Evolutionary conservation across 1,139 yeast genomes (phyloP).

Genomic region (Suhomyces yuchorum): DNA sequence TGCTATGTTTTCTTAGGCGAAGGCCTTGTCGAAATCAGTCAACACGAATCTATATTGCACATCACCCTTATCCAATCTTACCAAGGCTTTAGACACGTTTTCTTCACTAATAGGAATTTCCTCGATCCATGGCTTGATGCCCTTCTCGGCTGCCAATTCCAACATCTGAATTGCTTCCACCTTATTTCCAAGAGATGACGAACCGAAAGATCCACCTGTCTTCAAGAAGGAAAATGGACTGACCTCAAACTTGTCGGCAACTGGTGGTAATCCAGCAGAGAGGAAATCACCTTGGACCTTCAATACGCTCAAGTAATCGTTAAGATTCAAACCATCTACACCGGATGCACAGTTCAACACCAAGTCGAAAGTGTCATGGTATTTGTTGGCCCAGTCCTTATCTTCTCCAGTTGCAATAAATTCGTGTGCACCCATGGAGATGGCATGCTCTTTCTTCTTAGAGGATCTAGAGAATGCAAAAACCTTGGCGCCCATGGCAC

Average conservation of each 20-base stretch:
- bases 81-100: constrained; percentile 52
- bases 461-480: constrained; percentile 54
- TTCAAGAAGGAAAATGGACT: constrained; percentile 47
- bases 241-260: constrained; percentile 35
- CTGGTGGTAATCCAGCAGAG: constrained; percentile 30
- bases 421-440: constrained; percentile 53
- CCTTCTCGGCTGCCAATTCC: constrained; percentile 53
- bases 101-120: constrained; percentile 54
- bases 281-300: constrained; percentile 28
- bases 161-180: constrained; percentile 57
- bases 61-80: constrained; percentile 53
- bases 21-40: constrained; percentile 54
- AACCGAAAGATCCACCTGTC: constrained; percentile 46
- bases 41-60: constrained; percentile 67
- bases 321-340: constrained; percentile 27
- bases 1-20: constrained; percentile 14
- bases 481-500: constrained; percentile 60
- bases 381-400: constrained; percentile 36
- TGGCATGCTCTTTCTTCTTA: constrained; percentile 52
- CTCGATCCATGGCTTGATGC: constrained; percentile 62
- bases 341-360: constrained; percentile 55
- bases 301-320: constrained; percentile 25
- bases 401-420: constrained; percentile 52
- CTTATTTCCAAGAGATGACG: constrained; percentile 53
- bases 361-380: constrained; percentile 43